phyloP scores from a whole-genome alignment of 2,329 filamentous ascomycete species.

The Cryphonectria japonica region DNA sequence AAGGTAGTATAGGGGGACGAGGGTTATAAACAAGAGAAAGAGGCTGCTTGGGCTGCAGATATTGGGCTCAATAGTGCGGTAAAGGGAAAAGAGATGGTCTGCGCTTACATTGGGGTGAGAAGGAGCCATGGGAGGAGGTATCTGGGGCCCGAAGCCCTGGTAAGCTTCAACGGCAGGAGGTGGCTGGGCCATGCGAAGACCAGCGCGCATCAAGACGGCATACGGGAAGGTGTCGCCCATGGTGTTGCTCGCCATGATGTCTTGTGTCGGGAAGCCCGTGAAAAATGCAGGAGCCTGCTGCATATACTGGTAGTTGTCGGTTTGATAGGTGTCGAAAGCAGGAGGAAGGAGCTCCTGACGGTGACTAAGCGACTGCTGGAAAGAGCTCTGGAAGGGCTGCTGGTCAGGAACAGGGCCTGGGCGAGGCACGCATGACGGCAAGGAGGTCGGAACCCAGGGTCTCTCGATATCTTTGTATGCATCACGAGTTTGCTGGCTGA shows the following conservation, averaged over 20 bases:
- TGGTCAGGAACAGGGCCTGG: not conserved
- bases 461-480: not conserved
- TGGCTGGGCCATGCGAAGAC: not conserved
- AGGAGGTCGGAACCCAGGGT: not conserved
- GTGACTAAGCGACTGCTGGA: not conserved
- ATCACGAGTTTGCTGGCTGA: not conserved
- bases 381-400: not conserved
- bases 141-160: not conserved
- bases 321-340: not conserved
- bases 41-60: conserved; percentile 4
- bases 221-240: not conserved
- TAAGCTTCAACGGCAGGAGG: not conserved
- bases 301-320: not conserved
- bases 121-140: conserved; percentile 5
- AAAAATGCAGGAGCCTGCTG: not conserved
- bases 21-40: conserved; percentile 5
- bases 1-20: not conserved
- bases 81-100: not conserved
- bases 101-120: conserved; percentile 1
- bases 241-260: not conserved
- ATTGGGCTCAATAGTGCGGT: not conserved
- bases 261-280: not conserved
- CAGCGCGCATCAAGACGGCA: not conserved
- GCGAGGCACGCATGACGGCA: conserved; percentile 8
- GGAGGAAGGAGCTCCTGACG: conserved; percentile 6